These are phyloP conservation scores for Termitomyces bulborhizus DNA, from an alignment of 768 basidiomycete species.

Conservation along the genomic window DNA sequence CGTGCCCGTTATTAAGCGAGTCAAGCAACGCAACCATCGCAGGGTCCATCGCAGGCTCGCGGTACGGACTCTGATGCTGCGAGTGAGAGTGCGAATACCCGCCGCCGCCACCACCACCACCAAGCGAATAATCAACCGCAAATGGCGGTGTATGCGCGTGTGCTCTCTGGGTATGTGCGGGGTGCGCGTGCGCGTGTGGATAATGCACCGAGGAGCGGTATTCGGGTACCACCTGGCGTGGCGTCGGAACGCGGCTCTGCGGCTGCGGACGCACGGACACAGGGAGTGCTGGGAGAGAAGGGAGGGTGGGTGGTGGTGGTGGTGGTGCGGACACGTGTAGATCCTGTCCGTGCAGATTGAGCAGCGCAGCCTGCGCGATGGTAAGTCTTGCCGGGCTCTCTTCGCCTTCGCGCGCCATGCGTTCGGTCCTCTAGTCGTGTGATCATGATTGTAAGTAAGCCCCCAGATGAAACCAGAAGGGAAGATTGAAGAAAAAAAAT, in stretches of 20 bases:
- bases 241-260: constrained; percentile 7
- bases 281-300: background rate
- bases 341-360: constrained; percentile 71
- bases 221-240: background rate
- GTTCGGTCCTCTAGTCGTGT: constrained; percentile 49
- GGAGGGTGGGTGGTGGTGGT: background rate
- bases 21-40: constrained; percentile 32
- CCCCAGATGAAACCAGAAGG: too few relatives aligned
- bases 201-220: background rate
- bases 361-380: constrained; percentile 71
- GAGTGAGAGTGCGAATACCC: background rate
- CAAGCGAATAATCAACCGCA: constrained; percentile 34
- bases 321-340: constrained; percentile 20
- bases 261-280: background rate
- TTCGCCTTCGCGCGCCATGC: constrained; percentile 53
- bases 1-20: constrained; percentile 17
- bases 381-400: constrained; percentile 59
- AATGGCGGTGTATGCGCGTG: constrained; percentile 14
- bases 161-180: background rate
- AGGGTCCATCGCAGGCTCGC: constrained; percentile 21
- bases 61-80: constrained; percentile 5
- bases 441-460: too few relatives aligned
- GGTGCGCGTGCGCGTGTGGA: background rate
- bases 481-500: too few relatives aligned
- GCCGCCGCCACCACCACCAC: constrained; percentile 16